A percentile compares a stretch with the other conserved stretches of the same genome.
phyloP scores from a whole-genome alignment of 2,329 filamentous ascomycete genomes.

The Paraphaeosphaeria minitans region DNA sequence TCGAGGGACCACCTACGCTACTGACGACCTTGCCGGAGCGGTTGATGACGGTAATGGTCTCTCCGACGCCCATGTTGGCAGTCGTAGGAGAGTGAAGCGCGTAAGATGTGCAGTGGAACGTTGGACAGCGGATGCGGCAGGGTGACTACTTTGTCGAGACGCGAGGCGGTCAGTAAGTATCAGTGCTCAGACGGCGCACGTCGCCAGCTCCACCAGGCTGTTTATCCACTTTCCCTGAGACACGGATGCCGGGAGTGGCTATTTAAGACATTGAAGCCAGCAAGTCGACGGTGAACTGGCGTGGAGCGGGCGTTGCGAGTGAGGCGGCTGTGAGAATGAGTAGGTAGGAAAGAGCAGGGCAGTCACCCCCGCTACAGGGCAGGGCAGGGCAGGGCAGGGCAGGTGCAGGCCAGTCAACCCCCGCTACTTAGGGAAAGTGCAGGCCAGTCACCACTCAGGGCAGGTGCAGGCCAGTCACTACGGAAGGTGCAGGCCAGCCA shows the following conservation, averaged over 20 bases:
- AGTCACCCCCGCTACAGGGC: slow-evolving; percentile 28
- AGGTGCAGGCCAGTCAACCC: background rate
- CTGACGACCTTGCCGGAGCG: slow-evolving; percentile 89
- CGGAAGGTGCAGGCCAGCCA: too few relatives aligned
- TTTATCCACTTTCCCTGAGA: slow-evolving; percentile 21
- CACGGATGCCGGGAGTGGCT: slow-evolving; percentile 17
- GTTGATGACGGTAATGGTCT: slow-evolving; percentile 89
- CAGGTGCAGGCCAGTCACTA: too few relatives aligned
- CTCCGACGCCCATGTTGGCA: slow-evolving; percentile 54
- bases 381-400: too few relatives aligned
- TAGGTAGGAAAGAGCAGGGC: too few relatives aligned
- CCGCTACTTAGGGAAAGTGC: too few relatives aligned
- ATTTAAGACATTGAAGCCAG: slow-evolving; percentile 2
- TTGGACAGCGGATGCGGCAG: slow-evolving; percentile 22
- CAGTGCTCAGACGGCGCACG: slow-evolving; percentile 13
- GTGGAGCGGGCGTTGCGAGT: slow-evolving; percentile 23
- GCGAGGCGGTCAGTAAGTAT: slow-evolving; percentile 38
- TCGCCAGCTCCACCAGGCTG: slow-evolving; percentile 12
- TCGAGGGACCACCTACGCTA: slow-evolving; percentile 65
- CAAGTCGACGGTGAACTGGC: slow-evolving; percentile 8
- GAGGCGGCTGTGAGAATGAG: slow-evolving; percentile 29
- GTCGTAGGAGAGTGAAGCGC: slow-evolving; percentile 23
- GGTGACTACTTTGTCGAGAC: slow-evolving; percentile 26
- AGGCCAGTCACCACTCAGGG: too few relatives aligned
- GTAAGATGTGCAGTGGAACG: slow-evolving; percentile 26